phyloP scores from a whole-genome alignment of 495 filamentous ascomycete species.

The Podospora pseudocomata region DNA sequence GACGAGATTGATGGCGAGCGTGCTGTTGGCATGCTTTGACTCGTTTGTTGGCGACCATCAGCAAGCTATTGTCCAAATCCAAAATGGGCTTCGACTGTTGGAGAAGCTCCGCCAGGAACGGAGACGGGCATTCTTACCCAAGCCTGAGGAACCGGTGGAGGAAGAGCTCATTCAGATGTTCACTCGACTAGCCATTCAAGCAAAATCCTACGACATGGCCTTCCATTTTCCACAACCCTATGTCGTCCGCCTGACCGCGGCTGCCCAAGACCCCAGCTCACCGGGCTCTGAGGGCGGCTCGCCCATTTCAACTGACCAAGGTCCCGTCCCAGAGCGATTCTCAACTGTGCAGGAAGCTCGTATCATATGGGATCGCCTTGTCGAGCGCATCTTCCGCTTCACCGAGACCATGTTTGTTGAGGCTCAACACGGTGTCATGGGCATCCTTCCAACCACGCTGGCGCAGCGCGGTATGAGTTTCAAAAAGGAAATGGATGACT shows the following conservation, averaged over 20 bases:
- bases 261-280: constrained; percentile 34
- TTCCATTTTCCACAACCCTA: constrained; percentile 57
- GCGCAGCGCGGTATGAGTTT: constrained; percentile 43
- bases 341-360: constrained; percentile 47
- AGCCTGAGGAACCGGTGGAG: constrained; percentile 48
- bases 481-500: constrained; percentile 46
- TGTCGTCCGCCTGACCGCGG: constrained; percentile 48
- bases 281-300: constrained; percentile 43
- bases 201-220: constrained; percentile 58
- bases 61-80: constrained; percentile 44
- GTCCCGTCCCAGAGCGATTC: constrained; percentile 47
- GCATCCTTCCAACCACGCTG: constrained; percentile 45
- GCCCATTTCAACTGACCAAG: constrained; percentile 36
- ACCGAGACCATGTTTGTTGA: constrained; percentile 49
- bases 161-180: constrained; percentile 58
- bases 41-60: constrained; percentile 51
- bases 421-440: constrained; percentile 43
- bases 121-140: constrained; percentile 36
- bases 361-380: constrained; percentile 47
- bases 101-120: constrained; percentile 42
- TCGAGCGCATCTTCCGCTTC: constrained; percentile 51
- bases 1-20: constrained; percentile 47
- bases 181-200: constrained; percentile 54
- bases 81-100: constrained; percentile 44
- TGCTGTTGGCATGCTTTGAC: constrained; percentile 49